phyloP scores from a whole-genome alignment of 2,329 filamentous ascomycete species.

The Didymella keratinophila region DNA sequence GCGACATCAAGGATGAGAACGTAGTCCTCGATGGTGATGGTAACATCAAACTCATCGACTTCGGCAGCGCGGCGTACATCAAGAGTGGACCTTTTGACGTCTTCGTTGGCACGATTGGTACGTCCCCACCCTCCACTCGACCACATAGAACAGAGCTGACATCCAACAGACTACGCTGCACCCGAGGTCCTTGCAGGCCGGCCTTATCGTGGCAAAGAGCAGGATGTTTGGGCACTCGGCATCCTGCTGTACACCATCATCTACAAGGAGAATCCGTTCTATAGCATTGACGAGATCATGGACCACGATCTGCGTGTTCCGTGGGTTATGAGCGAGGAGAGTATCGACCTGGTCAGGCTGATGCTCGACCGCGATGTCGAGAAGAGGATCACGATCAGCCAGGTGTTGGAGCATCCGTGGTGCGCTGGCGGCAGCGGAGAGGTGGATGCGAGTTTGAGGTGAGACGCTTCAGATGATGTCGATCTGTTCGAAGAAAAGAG shows the following conservation, averaged over 20 bases:
- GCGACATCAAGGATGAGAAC: conserved; percentile 99
- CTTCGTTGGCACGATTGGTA: conserved; percentile 98
- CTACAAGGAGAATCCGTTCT: conserved; percentile 99
- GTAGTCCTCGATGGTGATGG: conserved; percentile 95
- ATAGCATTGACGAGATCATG: conserved; percentile 99
- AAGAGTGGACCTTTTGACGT: conserved; percentile 98
- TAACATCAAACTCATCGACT: conserved; percentile 96
- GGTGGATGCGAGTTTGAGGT: conserved; percentile 3
- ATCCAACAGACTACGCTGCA: conserved; percentile 83
- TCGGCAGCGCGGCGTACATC: conserved; percentile 97
- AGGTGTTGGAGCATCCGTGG: conserved; percentile 92
- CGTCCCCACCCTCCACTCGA: conserved; percentile 41
- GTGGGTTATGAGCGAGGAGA: conserved; percentile 86
- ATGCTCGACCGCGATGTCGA: conserved; percentile 94
- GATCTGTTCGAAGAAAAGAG: not conserved
- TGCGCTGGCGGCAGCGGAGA: conserved; percentile 49
- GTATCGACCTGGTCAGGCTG: conserved; percentile 86
- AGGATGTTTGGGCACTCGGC: conserved; percentile 97
- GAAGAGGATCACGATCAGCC: conserved; percentile 81
- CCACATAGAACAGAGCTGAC: not conserved
- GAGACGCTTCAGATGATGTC: not conserved
- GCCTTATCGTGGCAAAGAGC: conserved; percentile 92
- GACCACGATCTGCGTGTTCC: conserved; percentile 93
- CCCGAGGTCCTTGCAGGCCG: conserved; percentile 95
- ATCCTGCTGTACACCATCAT: conserved; percentile 98